Conservation (phyloP, 2,329 filamentous ascomycete species). For the Stagonosporopsis chrysanthemi region DNA sequence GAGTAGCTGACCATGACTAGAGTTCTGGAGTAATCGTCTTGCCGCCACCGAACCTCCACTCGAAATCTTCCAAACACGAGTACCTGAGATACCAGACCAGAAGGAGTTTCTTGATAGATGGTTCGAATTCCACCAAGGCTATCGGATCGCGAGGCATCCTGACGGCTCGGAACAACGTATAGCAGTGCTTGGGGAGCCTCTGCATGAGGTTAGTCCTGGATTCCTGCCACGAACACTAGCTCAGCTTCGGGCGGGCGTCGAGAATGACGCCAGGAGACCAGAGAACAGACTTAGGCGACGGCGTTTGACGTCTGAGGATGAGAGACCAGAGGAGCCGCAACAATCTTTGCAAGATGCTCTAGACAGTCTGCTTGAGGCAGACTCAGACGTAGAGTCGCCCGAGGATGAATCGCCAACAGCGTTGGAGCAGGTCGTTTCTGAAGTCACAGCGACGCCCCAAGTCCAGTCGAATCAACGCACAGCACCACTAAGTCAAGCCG, state of each 20-base stretch:
- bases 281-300: constrained; percentile 40
- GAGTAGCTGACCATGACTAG: constrained; percentile 33
- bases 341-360: constrained; percentile 46
- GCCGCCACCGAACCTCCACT: constrained; percentile 52
- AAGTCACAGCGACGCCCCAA: not conserved
- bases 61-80: constrained; percentile 53
- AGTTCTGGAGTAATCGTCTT: constrained; percentile 59
- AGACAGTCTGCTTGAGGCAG: constrained; percentile 42
- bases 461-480: constrained; percentile 1
- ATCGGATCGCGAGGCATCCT: constrained; percentile 48
- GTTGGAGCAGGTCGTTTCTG: constrained; percentile 3
- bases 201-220: constrained; percentile 57
- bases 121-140: constrained; percentile 60
- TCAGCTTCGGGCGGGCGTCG: constrained; percentile 48
- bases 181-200: constrained; percentile 57
- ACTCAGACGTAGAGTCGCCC: constrained; percentile 28
- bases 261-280: constrained; percentile 39
- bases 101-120: constrained; percentile 55
- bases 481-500: constrained; percentile 23
- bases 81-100: constrained; percentile 58
- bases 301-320: constrained; percentile 34
- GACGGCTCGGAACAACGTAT: constrained; percentile 56
- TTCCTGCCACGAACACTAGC: constrained; percentile 56
- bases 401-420: not conserved
- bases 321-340: constrained; percentile 32